phyloP scores from a whole-genome alignment of 345 rosid species.

The Linum usitatissimum region DNA sequence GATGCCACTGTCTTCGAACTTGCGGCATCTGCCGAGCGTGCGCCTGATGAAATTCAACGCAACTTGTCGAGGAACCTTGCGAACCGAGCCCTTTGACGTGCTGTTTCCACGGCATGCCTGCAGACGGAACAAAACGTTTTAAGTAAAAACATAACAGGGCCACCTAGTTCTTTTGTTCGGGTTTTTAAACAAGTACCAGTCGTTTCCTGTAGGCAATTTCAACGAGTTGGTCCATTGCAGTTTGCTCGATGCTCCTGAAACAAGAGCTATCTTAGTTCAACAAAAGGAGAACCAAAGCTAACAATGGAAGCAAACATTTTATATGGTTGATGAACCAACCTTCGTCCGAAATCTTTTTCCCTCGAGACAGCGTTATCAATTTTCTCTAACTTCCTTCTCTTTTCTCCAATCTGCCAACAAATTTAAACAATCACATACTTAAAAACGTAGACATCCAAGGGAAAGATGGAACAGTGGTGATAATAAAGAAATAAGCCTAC shows the following conservation, averaged over 20 bases:
- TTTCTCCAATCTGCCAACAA: slow-evolving; percentile 42
- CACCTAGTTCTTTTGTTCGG: background rate
- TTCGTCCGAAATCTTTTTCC: slow-evolving; percentile 42
- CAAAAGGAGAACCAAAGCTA: slow-evolving; percentile 2
- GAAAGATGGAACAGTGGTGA: no score
- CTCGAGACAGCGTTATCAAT: slow-evolving; percentile 44
- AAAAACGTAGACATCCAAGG: no score
- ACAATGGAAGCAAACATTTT: slow-evolving; percentile 6
- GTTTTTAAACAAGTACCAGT: slow-evolving; percentile 45
- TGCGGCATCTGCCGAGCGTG: slow-evolving; percentile 60
- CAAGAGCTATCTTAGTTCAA: slow-evolving; percentile 14
- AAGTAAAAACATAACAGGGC: background rate
- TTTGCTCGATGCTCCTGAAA: slow-evolving; percentile 62
- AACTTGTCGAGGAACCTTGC: slow-evolving; percentile 69
- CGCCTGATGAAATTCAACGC: slow-evolving; percentile 63
- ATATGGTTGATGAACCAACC: slow-evolving; percentile 31
- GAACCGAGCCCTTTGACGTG: slow-evolving; percentile 44
- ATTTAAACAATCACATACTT: background rate
- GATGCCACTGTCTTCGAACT: slow-evolving; percentile 65
- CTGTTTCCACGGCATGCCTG: slow-evolving; percentile 73
- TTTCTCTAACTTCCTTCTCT: slow-evolving; percentile 52
- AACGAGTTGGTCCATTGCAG: slow-evolving; percentile 78
- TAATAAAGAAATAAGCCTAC: background rate
- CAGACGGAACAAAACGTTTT: slow-evolving; percentile 1
- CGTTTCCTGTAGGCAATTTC: slow-evolving; percentile 73